Base-by-base conservation (phyloP, 257 asterid species). In the Solanum boliviense region DNA sequence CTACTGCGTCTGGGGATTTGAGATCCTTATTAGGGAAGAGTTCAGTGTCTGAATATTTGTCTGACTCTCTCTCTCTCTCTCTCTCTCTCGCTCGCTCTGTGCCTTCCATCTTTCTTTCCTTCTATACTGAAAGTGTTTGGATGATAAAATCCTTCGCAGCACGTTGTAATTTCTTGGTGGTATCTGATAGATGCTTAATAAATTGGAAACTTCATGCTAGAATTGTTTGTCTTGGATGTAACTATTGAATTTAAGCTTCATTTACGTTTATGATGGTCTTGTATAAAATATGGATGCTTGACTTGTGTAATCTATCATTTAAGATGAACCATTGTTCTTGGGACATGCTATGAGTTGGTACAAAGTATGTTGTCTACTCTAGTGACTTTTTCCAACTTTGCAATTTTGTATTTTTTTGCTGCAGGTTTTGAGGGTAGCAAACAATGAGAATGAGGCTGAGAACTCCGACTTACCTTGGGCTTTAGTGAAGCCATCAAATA, bases 371-470 rank as follows among this genome's bases (percentile, higher is more conserved):
- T 13, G 4, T 81, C 41, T 31, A 18, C 44, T 48, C 70, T 48
- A 5, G 20, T 18, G 70, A 82, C 29, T 48, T 48, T 46, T 82
- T 48, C 85, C 15, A 74, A 23, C 48, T 46, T 27, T 58, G 56
- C 72, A 85, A 62, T 85, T 35, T 78, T 87, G 75, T 86, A 29
- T 27, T 56, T 84, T 88, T 88, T 89, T 88, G 85, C 86, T 87
- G 74, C 89, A 97, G 99, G 95, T 96, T 39, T 90, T 97, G 88
- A 92, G 98, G 94, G 91, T 95, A 56, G 94, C 98, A 85, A 94
- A 89, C 89, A 91, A 86, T 91, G 98, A 95, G 87, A 87, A 89
- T 86, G 98, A 97, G 88, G 85, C 91, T 86, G 98, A 94, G 89
- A 90, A 84, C 85, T 88, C 91, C 75, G 98, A 96, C 76, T 92